A percentile compares a stretch with the other conserved stretches of the same genome.
These are phyloP conservation scores for Colletotrichum simmondsii DNA, from an alignment of 2,329 filamentous ascomycete genomes.

Conservation along the genomic window DNA sequence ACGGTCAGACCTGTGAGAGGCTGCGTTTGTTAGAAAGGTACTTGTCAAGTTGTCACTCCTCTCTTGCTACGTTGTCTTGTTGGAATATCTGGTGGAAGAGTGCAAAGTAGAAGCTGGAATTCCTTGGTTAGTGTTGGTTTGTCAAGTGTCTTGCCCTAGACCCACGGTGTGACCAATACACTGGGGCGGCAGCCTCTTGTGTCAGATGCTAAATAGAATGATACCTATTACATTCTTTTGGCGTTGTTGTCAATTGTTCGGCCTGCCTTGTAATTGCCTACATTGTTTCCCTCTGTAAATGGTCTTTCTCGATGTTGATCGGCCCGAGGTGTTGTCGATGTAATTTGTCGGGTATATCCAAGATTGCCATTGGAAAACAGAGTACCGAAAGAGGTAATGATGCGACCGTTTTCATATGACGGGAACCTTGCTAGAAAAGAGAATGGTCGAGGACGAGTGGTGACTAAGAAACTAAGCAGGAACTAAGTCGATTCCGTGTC, in stretches of 20 bases:
- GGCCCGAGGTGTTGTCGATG: neutral
- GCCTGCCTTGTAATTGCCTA: neutral
- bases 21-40: neutral
- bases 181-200: conserved; percentile 11
- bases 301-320: neutral
- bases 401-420: neutral
- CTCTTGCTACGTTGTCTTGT: neutral
- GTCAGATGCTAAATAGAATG: conserved; percentile 6
- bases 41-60: neutral
- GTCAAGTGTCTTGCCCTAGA: conserved; percentile 11
- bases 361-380: neutral
- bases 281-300: neutral
- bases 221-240: neutral
- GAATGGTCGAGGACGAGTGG: neutral
- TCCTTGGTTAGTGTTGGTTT: neutral
- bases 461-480: no score
- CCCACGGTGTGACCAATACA: neutral
- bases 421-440: conserved; percentile 13
- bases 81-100: no score
- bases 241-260: neutral
- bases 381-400: neutral
- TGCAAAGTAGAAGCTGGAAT: neutral
- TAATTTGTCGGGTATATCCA: neutral
- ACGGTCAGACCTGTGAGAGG: neutral
- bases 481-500: conserved; percentile 1